phyloP scores from a whole-genome alignment of 2,329 filamentous ascomycete species.

The Pseudocercospora eumusae region DNA sequence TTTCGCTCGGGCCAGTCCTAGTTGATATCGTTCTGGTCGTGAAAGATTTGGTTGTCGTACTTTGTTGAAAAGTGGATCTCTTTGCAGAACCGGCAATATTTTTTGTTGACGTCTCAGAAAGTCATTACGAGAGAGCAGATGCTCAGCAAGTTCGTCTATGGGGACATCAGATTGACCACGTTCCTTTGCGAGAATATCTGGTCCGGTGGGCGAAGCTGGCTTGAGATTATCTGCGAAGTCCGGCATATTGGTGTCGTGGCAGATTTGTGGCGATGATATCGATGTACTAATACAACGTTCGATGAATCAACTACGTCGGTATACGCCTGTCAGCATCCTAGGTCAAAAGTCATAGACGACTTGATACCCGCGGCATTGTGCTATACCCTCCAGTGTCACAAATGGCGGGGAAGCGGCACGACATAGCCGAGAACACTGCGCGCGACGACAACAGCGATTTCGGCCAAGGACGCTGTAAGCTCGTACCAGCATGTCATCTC shows the following conservation, averaged over 20 bases:
- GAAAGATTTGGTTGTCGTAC: conserved; percentile 54
- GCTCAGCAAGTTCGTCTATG: conserved; percentile 48
- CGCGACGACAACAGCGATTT: neutral
- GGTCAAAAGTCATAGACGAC: conserved; percentile 11
- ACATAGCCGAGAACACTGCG: neutral
- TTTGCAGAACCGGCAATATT: conserved; percentile 48
- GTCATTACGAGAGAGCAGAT: conserved; percentile 51
- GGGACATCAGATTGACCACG: conserved; percentile 49
- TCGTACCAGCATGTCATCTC: neutral
- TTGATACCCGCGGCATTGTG: conserved; percentile 19
- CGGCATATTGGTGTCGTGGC: conserved; percentile 39
- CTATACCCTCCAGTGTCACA: neutral
- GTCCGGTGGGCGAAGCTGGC: conserved; percentile 49
- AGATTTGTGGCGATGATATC: neutral
- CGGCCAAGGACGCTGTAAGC: neutral
- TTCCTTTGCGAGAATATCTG: conserved; percentile 50
- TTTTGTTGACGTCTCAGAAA: conserved; percentile 53
- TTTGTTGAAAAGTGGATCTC: conserved; percentile 54
- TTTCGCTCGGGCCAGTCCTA: conserved; percentile 56
- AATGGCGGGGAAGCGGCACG: conserved; percentile 9
- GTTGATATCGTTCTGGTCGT: conserved; percentile 54
- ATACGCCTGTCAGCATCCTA: neutral
- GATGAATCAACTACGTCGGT: too few species aligned
- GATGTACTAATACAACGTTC: too few species aligned
- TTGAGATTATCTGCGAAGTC: conserved; percentile 55